A percentile compares a stretch with the other conserved stretches of the same genome.
Conservation (phyloP, 371 early-diverging fungal genomes). For the Lichtheimia hyalospora region DNA sequence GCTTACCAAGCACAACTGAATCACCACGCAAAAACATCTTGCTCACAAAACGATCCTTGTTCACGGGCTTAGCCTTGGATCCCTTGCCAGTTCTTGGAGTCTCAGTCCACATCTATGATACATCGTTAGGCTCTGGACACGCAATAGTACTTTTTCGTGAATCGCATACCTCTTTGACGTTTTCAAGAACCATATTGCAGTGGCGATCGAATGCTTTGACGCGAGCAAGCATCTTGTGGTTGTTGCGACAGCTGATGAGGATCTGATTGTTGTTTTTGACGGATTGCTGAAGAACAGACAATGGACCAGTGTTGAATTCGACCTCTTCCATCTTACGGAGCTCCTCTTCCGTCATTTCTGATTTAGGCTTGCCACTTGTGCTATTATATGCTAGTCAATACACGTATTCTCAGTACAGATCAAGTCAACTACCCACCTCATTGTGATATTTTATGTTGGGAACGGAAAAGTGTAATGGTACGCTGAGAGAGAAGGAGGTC, state of each 20-base stretch:
- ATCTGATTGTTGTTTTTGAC: conserved; percentile 96
- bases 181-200: conserved; percentile 98
- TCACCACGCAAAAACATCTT: conserved; percentile 98
- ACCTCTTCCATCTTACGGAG: conserved; percentile 88
- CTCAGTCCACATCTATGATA: conserved; percentile 93
- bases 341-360: conserved; percentile 94
- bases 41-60: conserved; percentile 97
- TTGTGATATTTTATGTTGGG: no score
- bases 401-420: no score
- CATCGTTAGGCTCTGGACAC: not conserved
- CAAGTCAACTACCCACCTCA: no score
- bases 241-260: conserved; percentile 94
- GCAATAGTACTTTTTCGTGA: not conserved
- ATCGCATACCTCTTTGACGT: conserved; percentile 91
- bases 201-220: conserved; percentile 99
- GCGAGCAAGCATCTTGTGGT: conserved; percentile 94
- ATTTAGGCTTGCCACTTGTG: conserved; percentile 54
- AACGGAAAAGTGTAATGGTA: no score
- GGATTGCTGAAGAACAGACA: conserved; percentile 93
- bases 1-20: conserved; percentile 84
- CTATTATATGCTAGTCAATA: not conserved
- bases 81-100: conserved; percentile 89
- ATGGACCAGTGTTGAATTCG: conserved; percentile 96
- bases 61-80: conserved; percentile 91
- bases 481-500: no score